Evolutionary conservation across 192 early-diverging fungal species (phyloP).

Genomic region (Paraglomus occultum): DNA sequence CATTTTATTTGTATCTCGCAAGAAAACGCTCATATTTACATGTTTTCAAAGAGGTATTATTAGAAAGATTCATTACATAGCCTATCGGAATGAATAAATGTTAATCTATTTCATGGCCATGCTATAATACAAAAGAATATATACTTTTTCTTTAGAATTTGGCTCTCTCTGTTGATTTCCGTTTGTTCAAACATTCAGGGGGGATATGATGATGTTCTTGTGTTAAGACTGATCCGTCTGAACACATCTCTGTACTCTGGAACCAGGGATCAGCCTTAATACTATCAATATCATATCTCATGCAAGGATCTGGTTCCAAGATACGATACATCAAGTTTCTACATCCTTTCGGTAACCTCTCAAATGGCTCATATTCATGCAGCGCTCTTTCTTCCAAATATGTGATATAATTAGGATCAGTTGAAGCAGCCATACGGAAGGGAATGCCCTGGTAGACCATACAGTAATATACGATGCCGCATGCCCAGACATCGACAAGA

Average conservation of each 20-base stretch:
- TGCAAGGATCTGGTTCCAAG: slow-evolving; percentile 74
- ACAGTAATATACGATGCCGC: slow-evolving; percentile 89
- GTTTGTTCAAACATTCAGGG: slow-evolving; percentile 7
- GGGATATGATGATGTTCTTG: slow-evolving; percentile 19
- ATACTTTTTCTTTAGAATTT: no score
- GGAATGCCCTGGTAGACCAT: slow-evolving; percentile 70
- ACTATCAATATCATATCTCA: slow-evolving; percentile 65
- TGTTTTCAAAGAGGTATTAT: no score
- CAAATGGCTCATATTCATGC: slow-evolving; percentile 70
- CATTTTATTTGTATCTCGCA: no score
- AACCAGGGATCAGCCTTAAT: slow-evolving; percentile 79
- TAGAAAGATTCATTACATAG: no score
- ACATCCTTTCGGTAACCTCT: slow-evolving; percentile 64
- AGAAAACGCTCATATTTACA: no score
- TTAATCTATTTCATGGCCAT: no score
- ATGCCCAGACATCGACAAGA: slow-evolving; percentile 91
- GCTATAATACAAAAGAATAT: no score
- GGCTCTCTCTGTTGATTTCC: no score
- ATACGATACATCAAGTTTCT: slow-evolving; percentile 74
- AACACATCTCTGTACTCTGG: slow-evolving; percentile 62
- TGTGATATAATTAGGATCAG: slow-evolving; percentile 65
- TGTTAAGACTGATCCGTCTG: neutral
- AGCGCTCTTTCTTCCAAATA: slow-evolving; percentile 51
- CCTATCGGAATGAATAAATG: no score
- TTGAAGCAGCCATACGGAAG: slow-evolving; percentile 55